phyloP scores from a whole-genome alignment of 768 basidiomycete species.

The Termitomyces sp. region DNA sequence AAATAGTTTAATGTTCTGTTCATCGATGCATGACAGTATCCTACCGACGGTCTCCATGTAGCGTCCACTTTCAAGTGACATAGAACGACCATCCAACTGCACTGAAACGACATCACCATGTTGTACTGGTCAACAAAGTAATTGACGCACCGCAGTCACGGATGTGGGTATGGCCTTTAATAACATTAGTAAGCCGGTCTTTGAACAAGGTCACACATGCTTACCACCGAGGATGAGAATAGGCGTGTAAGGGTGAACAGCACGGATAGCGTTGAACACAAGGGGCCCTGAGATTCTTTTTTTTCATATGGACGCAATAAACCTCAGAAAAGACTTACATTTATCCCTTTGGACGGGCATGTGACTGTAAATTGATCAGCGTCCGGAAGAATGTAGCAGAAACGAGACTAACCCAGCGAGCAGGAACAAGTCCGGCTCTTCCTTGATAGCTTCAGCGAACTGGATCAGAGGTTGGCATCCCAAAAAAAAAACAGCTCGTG shows the following conservation, averaged over 20 bases:
- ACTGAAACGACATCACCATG: constrained; percentile 25
- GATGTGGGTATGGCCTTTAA: constrained; percentile 64
- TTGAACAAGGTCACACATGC: neutral
- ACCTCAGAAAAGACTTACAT: constrained; percentile 31
- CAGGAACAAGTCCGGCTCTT: constrained; percentile 80
- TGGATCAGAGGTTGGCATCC: constrained; percentile 17
- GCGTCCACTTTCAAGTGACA: constrained; percentile 76
- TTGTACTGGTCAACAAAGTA: neutral
- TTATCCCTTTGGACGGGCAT: constrained; percentile 76
- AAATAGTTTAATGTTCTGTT: neutral
- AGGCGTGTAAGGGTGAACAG: constrained; percentile 65
- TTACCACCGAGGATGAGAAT: constrained; percentile 83
- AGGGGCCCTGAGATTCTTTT: constrained; percentile 45
- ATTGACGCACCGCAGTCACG: constrained; percentile 62
- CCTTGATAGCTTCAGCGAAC: constrained; percentile 75
- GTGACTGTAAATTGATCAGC: constrained; percentile 41
- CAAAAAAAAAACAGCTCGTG: neutral
- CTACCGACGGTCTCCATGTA: constrained; percentile 91
- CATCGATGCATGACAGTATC: constrained; percentile 7
- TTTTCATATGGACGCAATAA: neutral
- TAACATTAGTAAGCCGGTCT: neutral
- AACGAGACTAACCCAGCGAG: constrained; percentile 48
- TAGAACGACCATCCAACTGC: constrained; percentile 66
- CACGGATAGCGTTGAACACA: constrained; percentile 70
- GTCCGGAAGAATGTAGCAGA: neutral